Conservation (phyloP, 1,284 basidiomycete species). For the Melampsora americana region DNA sequence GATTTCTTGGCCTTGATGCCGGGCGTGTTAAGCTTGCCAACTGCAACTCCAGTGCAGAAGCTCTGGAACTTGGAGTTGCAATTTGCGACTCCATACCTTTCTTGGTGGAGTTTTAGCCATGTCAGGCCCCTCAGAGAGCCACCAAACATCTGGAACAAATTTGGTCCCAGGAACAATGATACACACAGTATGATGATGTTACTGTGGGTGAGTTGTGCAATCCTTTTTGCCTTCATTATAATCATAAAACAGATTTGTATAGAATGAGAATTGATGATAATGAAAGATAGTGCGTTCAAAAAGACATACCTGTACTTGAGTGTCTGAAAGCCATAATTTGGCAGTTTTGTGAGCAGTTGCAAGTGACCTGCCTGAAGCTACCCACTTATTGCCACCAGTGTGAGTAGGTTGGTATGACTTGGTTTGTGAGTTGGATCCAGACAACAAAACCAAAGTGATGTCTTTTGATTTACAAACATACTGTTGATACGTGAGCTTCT, state of each 20-base stretch:
- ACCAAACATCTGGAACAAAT: neutral
- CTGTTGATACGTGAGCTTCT: neutral
- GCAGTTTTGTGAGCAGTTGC: neutral
- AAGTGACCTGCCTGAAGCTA: neutral
- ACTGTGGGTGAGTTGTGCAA: neutral
- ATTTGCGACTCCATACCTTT: neutral
- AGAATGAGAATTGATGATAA: neutral
- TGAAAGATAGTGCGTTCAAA: too few relatives aligned
- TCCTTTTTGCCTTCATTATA: slow-evolving; percentile 1
- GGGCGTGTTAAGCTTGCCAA: neutral
- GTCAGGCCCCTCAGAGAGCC: neutral
- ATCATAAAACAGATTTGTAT: neutral
- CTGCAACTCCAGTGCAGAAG: slow-evolving; percentile 2
- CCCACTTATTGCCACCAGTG: neutral
- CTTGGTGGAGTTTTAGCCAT: neutral
- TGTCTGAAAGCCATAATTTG: neutral
- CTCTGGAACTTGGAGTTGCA: neutral
- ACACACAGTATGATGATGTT: neutral
- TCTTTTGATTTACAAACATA: neutral
- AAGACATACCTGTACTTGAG: neutral
- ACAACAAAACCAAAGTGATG: neutral
- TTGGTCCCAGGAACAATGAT: neutral
- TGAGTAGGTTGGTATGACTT: neutral
- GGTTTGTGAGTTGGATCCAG: neutral
- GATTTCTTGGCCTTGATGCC: neutral